Evolutionary conservation across 805 yeast genomes (phyloP), one percentile per base, ranked within the genome.

Genomic region (Vanderwaltozyma tropicalis): DNA sequence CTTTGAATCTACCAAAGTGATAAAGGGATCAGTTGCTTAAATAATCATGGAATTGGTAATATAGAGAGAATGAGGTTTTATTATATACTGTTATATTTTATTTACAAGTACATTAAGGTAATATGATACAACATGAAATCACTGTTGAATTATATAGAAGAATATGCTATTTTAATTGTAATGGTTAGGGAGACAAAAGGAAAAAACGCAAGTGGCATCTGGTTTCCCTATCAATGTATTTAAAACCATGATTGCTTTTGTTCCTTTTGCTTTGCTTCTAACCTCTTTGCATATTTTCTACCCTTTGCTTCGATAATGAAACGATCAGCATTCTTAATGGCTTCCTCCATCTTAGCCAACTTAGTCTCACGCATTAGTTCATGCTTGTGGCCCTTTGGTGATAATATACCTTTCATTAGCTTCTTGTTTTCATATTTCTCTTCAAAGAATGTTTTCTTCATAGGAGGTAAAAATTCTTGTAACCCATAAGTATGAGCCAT

Each of bases 401-500:
- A 66, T 52, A 75, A 57, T 19, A 83, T 83, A 60, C 95, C 95
- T 52, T 72, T 75, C 75, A 84, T 71, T 60, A 78, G 72, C 53
- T 71, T 71, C 66, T 81, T 80, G 43, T 71, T 67, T 31, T 71
- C 68, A 60, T 79, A 82, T 61, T 83, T 85, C 45, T 84, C 92
- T 53, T 76, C 76, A 63, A 72, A 84, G 74, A 87, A 82, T 59
- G 69, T 72, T 69, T 80, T 80, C 15, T 41, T 36, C 27, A 45
- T 47, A 9, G 57, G 53, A 20, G 96, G 96, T 57, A 88, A 65
- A 41, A 85, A 64, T 42, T 81, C 86, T 28, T 76, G 69, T 6
- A 88, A 68, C n/a, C 96, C 96, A 49, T 73, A 82, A 49, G 78
- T 73, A 54, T 74, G 69, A 2, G 96, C 96, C 53, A 81, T 62